A percentile compares a stretch with the other conserved stretches of the same genome.
These are phyloP conservation scores for Amylocarpus encephaloides DNA, from an alignment of 2,329 filamentous ascomycete genomes.

Conservation along the genomic window DNA sequence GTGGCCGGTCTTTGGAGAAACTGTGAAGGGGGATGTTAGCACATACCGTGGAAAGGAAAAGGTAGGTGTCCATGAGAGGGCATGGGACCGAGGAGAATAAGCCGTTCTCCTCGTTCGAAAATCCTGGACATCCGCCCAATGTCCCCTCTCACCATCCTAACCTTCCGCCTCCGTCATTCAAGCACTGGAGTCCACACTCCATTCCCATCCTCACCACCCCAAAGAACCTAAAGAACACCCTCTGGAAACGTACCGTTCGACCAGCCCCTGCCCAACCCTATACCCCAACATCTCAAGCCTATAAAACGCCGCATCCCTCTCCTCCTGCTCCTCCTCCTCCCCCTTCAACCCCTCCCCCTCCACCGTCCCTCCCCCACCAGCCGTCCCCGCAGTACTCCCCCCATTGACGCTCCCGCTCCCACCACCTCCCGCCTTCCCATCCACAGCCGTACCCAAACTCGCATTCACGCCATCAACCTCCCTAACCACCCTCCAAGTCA, in stretches of 20 bases:
- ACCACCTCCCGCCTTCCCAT: constrained; percentile 13
- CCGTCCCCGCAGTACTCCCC: constrained; percentile 39
- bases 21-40: constrained; percentile 38
- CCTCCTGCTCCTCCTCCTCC: constrained; percentile 64
- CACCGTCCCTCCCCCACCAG: constrained; percentile 19
- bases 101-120: neutral
- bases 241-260: constrained; percentile 73
- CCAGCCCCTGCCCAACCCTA: constrained; percentile 83
- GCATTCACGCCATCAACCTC: constrained; percentile 37
- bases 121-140: neutral
- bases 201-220: neutral
- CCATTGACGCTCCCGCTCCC: constrained; percentile 61
- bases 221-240: constrained; percentile 3
- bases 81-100: neutral
- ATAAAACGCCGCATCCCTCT: constrained; percentile 78
- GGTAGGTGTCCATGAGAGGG: neutral
- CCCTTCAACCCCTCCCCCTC: constrained; percentile 57
- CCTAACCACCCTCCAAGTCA: constrained; percentile 79
- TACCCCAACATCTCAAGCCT: constrained; percentile 81
- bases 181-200: neutral
- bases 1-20: constrained; percentile 75
- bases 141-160: too few species aligned
- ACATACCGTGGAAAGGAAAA: too few species aligned
- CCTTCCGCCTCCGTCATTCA: neutral
- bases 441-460: neutral